phyloP scores from a whole-genome alignment of 345 rosid genomes.

The Salix viminalis region DNA sequence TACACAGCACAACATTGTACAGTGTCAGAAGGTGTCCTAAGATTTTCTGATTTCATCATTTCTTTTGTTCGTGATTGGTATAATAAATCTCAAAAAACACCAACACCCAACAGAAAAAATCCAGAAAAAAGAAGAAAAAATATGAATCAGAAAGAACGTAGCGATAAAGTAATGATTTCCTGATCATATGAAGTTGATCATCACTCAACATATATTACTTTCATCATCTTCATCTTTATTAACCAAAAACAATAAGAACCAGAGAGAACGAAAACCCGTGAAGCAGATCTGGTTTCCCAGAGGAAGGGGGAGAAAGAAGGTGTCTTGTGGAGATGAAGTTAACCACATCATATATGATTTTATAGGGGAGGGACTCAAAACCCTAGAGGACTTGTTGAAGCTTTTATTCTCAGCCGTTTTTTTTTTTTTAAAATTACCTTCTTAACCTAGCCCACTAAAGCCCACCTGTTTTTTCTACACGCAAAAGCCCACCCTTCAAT shows the following conservation, averaged over 20 bases:
- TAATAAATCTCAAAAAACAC: not conserved
- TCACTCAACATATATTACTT: constrained; percentile 26
- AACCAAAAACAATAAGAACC: not conserved
- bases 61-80: constrained; percentile 6
- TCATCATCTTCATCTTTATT: constrained; percentile 28
- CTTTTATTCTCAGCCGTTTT: not conserved
- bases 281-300: not conserved
- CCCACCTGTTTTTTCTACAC: not conserved
- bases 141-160: constrained; percentile 56
- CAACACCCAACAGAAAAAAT: not conserved
- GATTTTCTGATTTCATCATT: constrained; percentile 45
- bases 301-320: not conserved
- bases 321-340: not conserved
- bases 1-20: constrained; percentile 25
- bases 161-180: constrained; percentile 21
- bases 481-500: not conserved
- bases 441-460: not conserved
- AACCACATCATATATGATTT: not conserved
- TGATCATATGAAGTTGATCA: constrained; percentile 36
- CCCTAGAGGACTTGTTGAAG: not conserved
- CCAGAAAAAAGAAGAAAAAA: not conserved
- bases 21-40: constrained; percentile 58
- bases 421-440: not conserved
- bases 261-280: not conserved
- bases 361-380: not conserved